Base-by-base conservation (phyloP, 2,329 filamentous ascomycete genomes). In the Colletotrichum agaves region DNA sequence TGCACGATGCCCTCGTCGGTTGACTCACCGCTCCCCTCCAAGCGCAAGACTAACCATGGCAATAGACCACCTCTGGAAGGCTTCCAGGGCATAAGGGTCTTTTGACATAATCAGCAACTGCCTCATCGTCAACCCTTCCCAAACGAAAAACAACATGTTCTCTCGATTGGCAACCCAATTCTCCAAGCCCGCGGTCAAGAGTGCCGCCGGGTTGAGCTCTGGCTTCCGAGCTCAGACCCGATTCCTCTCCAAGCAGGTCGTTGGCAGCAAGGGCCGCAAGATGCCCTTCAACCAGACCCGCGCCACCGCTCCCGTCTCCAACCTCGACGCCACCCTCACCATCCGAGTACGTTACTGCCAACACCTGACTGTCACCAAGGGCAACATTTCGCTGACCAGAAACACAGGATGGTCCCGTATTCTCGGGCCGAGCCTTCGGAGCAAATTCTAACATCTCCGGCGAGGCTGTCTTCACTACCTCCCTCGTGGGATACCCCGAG, bases 401-500 rank as follows among this genome's bases (percentile, higher is more conserved):
- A 60, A 70, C 68, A 37, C 76, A 94, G 90, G 93, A 97, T 83
- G 96, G 96, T 70, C 96, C 96, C 49, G 91, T 98, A 77, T 98
- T 97, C 85, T 93, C 93, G 75, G 96, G 96, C 78, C 97, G 93
- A 78, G 97, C 95, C 67, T 99, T 98, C 75, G 96, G 96, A 75
- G 96, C 96, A 77, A 96, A 97, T 80, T 89, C 92, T 79, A 99
- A 98, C 86, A 93, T 98, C 78, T 97, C 94, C 71, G 96, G 96
- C 74, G 96, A 99, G 85, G 96, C 96, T 50, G 96, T 98, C 79
- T 99, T 99, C 86, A 98, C 96, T 70, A 98, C 96, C 69, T 98
- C 95, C 23, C 90, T 98, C 63, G 96, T 99, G 67, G 96, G 96
- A 75, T 99, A 99, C 80, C 96, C 96, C 73, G 96, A 99, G 85